Conservation (phyloP, 2,329 filamentous ascomycete genomes). For the Nemania serpens region DNA sequence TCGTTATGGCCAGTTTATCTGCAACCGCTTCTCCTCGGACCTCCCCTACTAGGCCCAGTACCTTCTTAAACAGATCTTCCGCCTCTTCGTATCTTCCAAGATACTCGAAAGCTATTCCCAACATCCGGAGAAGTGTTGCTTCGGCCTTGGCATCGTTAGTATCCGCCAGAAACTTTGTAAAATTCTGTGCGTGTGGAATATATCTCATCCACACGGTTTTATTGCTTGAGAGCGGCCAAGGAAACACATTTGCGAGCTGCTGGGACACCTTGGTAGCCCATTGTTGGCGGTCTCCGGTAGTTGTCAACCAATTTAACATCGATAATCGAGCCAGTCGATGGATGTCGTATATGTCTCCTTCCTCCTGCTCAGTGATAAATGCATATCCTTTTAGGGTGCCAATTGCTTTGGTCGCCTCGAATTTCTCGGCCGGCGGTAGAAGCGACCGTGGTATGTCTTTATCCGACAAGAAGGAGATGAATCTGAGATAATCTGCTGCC, state of each 20-base stretch:
- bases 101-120: neutral
- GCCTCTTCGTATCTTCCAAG: neutral
- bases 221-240: neutral
- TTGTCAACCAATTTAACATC: neutral
- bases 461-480: neutral
- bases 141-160: no score
- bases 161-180: neutral
- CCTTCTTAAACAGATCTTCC: neutral
- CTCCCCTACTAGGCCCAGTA: neutral
- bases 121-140: neutral
- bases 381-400: neutral
- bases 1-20: no score
- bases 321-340: neutral
- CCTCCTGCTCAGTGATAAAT: neutral
- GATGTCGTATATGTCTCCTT: neutral
- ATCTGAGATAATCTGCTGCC: neutral
- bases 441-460: neutral
- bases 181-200: neutral
- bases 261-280: neutral
- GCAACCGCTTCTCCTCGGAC: neutral
- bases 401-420: neutral
- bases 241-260: neutral
- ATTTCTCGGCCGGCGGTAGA: neutral
- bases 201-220: neutral
- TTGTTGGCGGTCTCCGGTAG: neutral